Evolutionary conservation across 306 rosid species (phyloP), one percentile per base, ranked within the genome.

Genomic region (Ammopiptanthus mongolicus): DNA sequence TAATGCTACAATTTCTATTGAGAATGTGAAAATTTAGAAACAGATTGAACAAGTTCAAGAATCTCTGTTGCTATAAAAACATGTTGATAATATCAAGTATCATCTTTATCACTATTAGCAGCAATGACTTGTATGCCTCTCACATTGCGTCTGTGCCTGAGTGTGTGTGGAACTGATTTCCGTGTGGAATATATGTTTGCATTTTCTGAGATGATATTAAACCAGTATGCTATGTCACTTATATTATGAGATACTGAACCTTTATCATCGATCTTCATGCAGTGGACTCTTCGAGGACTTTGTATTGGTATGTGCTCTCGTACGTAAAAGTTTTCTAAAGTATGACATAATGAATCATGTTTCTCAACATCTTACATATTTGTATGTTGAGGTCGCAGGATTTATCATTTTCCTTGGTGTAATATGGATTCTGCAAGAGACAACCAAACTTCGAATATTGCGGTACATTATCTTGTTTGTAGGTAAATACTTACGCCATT

Each of bases 231-330:
- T 61, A 11, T 17, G 29, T 39, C 3, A 8, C 60, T 63, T 58
- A n/a, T 17, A 44, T 39, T 12, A 19, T 21, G n/a, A 23, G 13
- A 8, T 17, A 64, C 44, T 64, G 44, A 68, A 53, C 60, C 34
- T 42, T 44, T 15, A 5, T 51, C 37, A 5, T 61, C 66, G 44
- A 6, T 47, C 29, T 74, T 71, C 66, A 6, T 73, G 71, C 86
- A 86, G 93, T 89, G 93, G 93, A 89, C 88, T 13, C 93, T 89
- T 71, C 84, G 93, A 57, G 93, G 93, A 77, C 93, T 89, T 39
- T 89, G 91, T 63, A 83, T 85, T 29, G 93, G 93, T 88, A 73
- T 5, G 83, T 59, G 8, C 44, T 59, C 42, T 52, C 12, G 15
- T 65, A 22, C 47, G 79, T 42, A 39, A 39, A 18, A 21, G 63